A percentile compares a stretch with the other conserved stretches of the same genome.
These are phyloP conservation scores for Porcisia hertigi DNA, from an alignment of 208 protist genomes.

Conservation along the genomic window DNA sequence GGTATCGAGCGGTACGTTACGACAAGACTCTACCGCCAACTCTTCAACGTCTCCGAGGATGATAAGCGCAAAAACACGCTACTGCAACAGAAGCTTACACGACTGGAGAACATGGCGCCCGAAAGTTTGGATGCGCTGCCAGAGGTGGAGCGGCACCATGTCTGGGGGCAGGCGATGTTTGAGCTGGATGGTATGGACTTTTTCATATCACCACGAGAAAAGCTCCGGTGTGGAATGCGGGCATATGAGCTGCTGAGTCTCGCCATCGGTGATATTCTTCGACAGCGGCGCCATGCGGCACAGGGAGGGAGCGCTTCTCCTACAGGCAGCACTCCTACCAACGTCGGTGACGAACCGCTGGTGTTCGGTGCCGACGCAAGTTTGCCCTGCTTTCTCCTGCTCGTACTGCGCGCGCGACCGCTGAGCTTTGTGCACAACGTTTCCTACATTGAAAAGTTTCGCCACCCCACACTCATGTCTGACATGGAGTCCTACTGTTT, in stretches of 20 bases:
- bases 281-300: conserved; percentile 23
- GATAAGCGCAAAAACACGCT: conserved; percentile 38
- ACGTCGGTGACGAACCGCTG: conserved; percentile 9
- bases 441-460: conserved; percentile 66
- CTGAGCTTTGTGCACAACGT: conserved; percentile 77
- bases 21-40: conserved; percentile 62
- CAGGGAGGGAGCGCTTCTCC: not conserved
- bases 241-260: conserved; percentile 59
- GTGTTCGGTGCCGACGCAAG: conserved; percentile 82
- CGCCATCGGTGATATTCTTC: conserved; percentile 47
- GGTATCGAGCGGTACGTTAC: conserved; percentile 84
- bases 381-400: conserved; percentile 80
- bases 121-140: conserved; percentile 58
- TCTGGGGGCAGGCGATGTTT: conserved; percentile 84
- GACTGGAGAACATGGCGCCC: conserved; percentile 42
- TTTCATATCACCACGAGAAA: conserved; percentile 81
- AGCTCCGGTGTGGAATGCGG: conserved; percentile 73
- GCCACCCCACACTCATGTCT: conserved; percentile 35
- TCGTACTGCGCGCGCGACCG: conserved; percentile 70
- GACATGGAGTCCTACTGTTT: conserved; percentile 79
- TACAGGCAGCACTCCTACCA: not conserved
- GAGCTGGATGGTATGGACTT: conserved; percentile 88
- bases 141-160: conserved; percentile 64
- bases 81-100: conserved; percentile 46
- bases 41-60: conserved; percentile 53